A percentile compares a stretch with the other conserved stretches of the same genome.
Conservation (phyloP, 768 basidiomycete genomes). For the Pulveroboletus sp. region DNA sequence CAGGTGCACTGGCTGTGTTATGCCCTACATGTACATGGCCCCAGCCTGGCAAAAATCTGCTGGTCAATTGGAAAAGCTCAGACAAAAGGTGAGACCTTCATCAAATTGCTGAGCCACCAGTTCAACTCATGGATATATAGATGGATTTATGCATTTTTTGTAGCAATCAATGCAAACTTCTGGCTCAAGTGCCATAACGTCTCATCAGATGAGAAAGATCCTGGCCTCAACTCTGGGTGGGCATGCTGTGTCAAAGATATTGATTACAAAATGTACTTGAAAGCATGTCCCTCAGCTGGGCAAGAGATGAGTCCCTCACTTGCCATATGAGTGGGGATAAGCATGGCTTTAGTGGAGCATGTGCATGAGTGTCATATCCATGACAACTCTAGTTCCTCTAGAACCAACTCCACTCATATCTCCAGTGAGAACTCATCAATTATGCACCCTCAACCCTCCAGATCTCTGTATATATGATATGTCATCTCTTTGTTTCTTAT, state of each 20-base stretch:
- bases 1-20: background rate
- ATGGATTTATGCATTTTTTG: background rate
- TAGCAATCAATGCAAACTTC: background rate
- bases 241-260: background rate
- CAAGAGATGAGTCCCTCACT: background rate
- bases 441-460: no score
- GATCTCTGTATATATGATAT: no score
- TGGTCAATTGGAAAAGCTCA: background rate
- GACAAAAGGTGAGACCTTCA: background rate
- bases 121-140: background rate
- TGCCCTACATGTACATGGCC: background rate
- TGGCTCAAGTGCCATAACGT: background rate
- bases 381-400: no score
- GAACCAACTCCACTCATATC: no score
- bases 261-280: background rate
- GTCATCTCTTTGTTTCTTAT: no score
- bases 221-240: background rate
- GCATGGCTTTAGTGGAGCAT: background rate
- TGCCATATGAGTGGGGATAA: background rate
- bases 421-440: no score
- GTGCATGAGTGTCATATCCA: no score
- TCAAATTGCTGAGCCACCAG: background rate
- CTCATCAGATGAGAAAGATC: background rate
- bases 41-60: background rate
- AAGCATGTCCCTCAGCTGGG: background rate